Evolutionary conservation across 1,139 yeast species (phyloP).

Genomic region (Kodamaea anthophila): DNA sequence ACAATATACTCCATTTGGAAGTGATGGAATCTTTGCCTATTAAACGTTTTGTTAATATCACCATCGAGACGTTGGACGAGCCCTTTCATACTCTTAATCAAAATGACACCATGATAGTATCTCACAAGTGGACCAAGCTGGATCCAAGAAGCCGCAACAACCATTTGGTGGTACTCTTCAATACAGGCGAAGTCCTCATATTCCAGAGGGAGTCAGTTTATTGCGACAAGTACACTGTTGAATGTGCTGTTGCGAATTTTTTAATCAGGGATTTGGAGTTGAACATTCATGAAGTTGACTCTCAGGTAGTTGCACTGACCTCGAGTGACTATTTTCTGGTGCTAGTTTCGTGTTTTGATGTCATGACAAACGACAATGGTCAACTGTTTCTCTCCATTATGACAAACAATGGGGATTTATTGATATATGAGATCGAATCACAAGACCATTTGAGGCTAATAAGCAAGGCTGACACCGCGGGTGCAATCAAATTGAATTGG

Average conservation of each 20-base stretch:
- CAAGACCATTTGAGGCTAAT: conserved; percentile 1
- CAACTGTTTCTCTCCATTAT: conserved; percentile 13
- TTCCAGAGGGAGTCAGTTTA: conserved; percentile 22
- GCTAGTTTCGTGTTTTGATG: conserved; percentile 25
- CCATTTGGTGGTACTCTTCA: conserved; percentile 30
- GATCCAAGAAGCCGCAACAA: conserved; percentile 22
- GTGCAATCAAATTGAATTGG: conserved; percentile 17
- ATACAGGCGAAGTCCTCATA: conserved; percentile 35
- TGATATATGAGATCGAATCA: conserved; percentile 13
- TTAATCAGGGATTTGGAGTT: conserved; percentile 19
- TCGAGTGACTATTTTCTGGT: conserved; percentile 17
- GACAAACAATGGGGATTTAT: conserved; percentile 15
- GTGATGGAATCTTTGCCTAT: conserved; percentile 24
- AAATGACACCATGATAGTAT: conserved; percentile 29
- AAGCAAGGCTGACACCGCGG: background rate
- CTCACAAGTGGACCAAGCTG: conserved; percentile 33
- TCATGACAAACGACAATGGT: conserved; percentile 14
- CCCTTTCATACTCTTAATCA: conserved; percentile 26
- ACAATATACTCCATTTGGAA: conserved; percentile 25
- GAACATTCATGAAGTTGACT: conserved; percentile 5
- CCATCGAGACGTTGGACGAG: conserved; percentile 24
- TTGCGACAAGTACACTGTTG: conserved; percentile 20
- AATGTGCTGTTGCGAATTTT: conserved; percentile 23
- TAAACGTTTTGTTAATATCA: conserved; percentile 23
- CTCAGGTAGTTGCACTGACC: conserved; percentile 11